phyloP scores from a whole-genome alignment of 768 basidiomycete genomes.

The Trametes maxima region DNA sequence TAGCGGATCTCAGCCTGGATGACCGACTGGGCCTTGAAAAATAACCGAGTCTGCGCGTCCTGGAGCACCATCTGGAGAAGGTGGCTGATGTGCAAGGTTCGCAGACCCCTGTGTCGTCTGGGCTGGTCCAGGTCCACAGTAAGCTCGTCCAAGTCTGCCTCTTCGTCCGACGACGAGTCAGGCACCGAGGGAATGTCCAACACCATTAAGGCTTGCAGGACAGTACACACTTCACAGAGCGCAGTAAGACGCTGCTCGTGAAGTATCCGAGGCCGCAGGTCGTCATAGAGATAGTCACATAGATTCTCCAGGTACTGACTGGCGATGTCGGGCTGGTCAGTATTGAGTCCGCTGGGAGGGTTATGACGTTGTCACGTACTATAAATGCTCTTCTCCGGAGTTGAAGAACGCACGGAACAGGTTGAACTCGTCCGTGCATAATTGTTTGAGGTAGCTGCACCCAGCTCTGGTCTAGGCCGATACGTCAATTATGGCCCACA shows the following conservation, averaged over 20 bases:
- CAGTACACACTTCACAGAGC: slow-evolving; percentile 94
- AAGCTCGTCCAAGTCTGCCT: slow-evolving; percentile 40
- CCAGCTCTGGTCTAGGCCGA: slow-evolving; percentile 77
- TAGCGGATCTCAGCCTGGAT: slow-evolving; percentile 88
- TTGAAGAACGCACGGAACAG: slow-evolving; percentile 86
- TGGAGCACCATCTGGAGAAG: slow-evolving; percentile 89
- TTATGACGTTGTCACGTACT: slow-evolving; percentile 48
- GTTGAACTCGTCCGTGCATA: slow-evolving; percentile 88
- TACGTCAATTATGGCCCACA: not conserved
- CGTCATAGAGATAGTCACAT: slow-evolving; percentile 94
- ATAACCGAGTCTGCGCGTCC: slow-evolving; percentile 93
- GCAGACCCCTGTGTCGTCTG: slow-evolving; percentile 42
- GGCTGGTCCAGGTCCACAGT: slow-evolving; percentile 42
- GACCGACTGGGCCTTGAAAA: slow-evolving; percentile 94
- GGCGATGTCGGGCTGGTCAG: slow-evolving; percentile 3
- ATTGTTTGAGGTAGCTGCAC: slow-evolving; percentile 88
- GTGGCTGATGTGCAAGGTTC: slow-evolving; percentile 74
- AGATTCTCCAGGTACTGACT: slow-evolving; percentile 90
- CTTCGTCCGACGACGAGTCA: slow-evolving; percentile 40
- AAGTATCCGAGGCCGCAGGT: slow-evolving; percentile 91
- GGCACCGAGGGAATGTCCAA: slow-evolving; percentile 63
- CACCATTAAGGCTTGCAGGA: slow-evolving; percentile 95
- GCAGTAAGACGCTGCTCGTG: slow-evolving; percentile 88
- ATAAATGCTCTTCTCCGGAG: slow-evolving; percentile 75
- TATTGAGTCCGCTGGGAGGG: not conserved